phyloP scores from a whole-genome alignment of 2,329 filamentous ascomycete genomes.

The Chaetothyriales sp. region DNA sequence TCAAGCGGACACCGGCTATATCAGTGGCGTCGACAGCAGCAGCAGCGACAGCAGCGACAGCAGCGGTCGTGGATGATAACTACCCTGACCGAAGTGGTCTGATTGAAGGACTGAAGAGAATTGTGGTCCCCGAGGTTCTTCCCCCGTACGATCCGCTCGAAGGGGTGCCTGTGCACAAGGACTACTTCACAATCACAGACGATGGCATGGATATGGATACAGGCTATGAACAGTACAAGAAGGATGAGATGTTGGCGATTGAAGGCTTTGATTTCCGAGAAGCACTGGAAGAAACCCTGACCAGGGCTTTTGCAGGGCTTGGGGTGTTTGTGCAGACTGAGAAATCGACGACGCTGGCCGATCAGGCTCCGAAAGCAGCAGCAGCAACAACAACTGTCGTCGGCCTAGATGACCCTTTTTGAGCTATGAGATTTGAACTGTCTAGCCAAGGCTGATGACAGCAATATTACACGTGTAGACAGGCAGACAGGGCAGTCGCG shows the following conservation, averaged over 20 bases:
- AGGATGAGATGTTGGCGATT: conserved; percentile 49
- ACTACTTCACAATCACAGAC: conserved; percentile 55
- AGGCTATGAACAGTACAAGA: conserved; percentile 41
- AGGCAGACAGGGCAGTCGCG: no score
- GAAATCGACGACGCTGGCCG: conserved; percentile 13
- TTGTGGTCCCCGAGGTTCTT: conserved; percentile 45
- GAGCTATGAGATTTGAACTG: no score
- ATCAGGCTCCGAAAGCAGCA: no score
- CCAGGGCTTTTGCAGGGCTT: conserved; percentile 79
- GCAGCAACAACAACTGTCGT: not conserved
- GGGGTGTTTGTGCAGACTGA: conserved; percentile 80
- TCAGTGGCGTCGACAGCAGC: no score
- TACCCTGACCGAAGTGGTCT: conserved; percentile 28
- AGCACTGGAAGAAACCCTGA: conserved; percentile 65
- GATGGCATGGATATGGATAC: conserved; percentile 58
- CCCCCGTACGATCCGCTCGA: conserved; percentile 80
- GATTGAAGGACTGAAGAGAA: conserved; percentile 66
- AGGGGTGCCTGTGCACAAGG: conserved; percentile 51
- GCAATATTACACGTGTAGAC: not conserved
- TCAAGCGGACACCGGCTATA: conserved; percentile 53
- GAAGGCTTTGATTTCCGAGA: conserved; percentile 74
- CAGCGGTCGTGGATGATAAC: conserved; percentile 24
- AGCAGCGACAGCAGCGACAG: conserved; percentile 37
- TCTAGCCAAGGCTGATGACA: no score
- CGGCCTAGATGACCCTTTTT: not conserved